Base-by-base conservation (phyloP, 192 early-diverging fungal species). In the Allomyces javanicus region DNA sequence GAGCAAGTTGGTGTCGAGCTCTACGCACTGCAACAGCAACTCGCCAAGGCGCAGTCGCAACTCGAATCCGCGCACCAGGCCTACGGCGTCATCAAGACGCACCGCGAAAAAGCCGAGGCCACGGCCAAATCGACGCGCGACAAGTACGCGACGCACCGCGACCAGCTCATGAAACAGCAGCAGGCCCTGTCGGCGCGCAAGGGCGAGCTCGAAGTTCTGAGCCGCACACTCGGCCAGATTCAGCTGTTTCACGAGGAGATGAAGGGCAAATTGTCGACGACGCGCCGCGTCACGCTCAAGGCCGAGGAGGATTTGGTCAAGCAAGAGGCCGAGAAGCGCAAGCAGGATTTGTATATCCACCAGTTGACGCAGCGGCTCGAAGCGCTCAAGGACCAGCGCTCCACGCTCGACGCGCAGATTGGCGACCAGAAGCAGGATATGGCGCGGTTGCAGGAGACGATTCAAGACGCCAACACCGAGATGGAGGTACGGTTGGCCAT, bases 331-430 rank as follows among this genome's bases (percentile, higher is more conserved):
- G 82, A 84, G 27, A 84, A 84, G 67, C 80, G 81, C 66, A 74
- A 80, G 24, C 82, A 83, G 72, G 83, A 84, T 64, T 84, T 78
- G 65, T 83, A 80, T 64, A 81, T 84, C 40, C 79, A 84, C 67
- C 71, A 76, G 43, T 66, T 84, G 23, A 78, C 79, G 10, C 78
- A 81, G 11, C 83, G 81, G 45, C 69, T 84, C 7, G 71, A 75
- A 12, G 62, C 69, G 44, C 70, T 84, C 10, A 78, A 84, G 66
- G 83, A 84, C 61, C 72, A 75, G 10, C 75, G 79, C 21, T 78
- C 74, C 12, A 66, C 79, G 14, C 79, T 76, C 67, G 81, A 83
- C 26, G 75, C 77, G 17, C 83, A 84, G 69, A 64, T 78, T 12
- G 64, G 74, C 17, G 79, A 75, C 0, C 83, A 84, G 68, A 79